These are phyloP conservation scores for Colletotrichum australisinense DNA, from an alignment of 2,329 filamentous ascomycete genomes.

Conservation along the genomic window DNA sequence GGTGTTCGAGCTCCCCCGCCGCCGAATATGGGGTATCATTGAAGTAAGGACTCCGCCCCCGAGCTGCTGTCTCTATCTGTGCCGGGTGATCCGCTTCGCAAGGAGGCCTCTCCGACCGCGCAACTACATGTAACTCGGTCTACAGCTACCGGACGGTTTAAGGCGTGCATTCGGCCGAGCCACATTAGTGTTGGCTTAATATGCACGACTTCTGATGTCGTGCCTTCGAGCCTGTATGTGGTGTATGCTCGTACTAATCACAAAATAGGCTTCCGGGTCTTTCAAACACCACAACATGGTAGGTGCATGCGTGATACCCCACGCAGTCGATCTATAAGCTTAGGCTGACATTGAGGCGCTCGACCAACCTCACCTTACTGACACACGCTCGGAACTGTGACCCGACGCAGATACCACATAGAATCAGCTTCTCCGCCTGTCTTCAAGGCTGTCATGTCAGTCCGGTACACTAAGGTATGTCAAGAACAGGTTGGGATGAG, in stretches of 20 bases:
- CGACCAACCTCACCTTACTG: not conserved
- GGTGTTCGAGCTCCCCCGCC: not conserved
- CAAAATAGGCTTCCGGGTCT: not conserved
- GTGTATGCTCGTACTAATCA: not conserved
- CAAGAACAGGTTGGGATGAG: not conserved
- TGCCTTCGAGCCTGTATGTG: not conserved
- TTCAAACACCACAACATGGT: not conserved
- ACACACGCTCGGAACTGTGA: not conserved
- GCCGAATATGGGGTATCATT: not conserved
- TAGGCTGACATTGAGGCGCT: not conserved
- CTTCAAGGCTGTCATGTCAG: not conserved
- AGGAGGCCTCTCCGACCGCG: not conserved
- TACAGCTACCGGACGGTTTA: too few species aligned
- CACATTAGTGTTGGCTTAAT: not conserved
- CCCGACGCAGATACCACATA: not conserved
- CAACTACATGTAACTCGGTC: not conserved
- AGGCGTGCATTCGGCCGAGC: not conserved
- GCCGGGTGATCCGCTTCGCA: not conserved
- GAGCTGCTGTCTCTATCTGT: not conserved
- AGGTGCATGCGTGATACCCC: not conserved
- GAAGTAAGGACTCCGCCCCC: not conserved
- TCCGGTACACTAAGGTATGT: not conserved
- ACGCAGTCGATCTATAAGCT: not conserved
- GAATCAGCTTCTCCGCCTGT: not conserved
- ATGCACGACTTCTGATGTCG: not conserved